These are phyloP conservation scores for Pyracantha coccinea DNA, from an alignment of 331 rosid genomes.

Conservation along the genomic window DNA sequence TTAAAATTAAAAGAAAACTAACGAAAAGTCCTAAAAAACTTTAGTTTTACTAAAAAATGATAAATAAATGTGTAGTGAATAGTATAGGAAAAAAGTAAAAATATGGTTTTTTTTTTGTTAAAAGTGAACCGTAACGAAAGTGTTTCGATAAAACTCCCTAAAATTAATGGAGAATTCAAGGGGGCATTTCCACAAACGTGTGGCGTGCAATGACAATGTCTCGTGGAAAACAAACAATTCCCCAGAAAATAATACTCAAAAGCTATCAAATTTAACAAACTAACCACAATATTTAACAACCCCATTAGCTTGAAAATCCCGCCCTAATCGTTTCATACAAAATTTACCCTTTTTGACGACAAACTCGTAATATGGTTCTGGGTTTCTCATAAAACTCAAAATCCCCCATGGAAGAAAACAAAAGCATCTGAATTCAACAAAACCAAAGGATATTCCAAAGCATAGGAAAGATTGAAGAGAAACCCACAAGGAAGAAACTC, in stretches of 20 bases:
- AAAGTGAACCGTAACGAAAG: accelerated
- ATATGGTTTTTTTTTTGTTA: no score
- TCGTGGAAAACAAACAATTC: not conserved
- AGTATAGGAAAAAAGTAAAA: no score
- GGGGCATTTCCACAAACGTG: constrained; percentile 8
- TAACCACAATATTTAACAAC: not conserved
- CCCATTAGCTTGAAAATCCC: not conserved
- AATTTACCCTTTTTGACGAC: not conserved
- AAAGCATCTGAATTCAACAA: not conserved
- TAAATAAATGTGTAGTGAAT: no score
- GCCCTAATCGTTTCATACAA: not conserved
- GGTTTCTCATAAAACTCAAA: not conserved
- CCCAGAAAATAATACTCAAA: not conserved
- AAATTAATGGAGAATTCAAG: not conserved
- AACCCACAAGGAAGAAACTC: not conserved
- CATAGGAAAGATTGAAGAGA: not conserved
- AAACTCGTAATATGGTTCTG: not conserved
- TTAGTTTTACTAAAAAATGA: no score
- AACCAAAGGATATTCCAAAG: not conserved
- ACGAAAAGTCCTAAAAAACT: no score
- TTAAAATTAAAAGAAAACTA: not conserved
- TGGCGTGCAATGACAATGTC: not conserved
- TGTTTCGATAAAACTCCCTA: no score
- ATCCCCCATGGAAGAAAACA: not conserved
- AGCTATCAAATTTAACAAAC: not conserved